phyloP scores from a whole-genome alignment of 306 rosid genomes.

The Castanea crenata region DNA sequence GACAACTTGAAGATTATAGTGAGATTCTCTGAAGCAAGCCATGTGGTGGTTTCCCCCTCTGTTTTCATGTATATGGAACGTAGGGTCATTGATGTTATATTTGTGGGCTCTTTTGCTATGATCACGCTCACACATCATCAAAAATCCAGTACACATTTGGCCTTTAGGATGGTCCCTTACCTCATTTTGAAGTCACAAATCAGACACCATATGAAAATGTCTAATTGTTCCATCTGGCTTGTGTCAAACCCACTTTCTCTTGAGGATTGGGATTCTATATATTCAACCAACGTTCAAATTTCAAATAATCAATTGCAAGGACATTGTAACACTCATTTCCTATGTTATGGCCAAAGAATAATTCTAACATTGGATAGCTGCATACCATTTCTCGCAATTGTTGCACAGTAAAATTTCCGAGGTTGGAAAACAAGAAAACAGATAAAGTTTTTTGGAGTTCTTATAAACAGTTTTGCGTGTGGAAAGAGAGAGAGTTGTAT shows the following conservation, averaged over 20 bases:
- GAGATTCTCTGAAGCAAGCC: constrained; percentile 17
- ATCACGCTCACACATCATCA: background rate
- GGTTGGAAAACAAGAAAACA: background rate
- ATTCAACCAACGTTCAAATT: background rate
- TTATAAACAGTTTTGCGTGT: no score
- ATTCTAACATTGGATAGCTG: no score
- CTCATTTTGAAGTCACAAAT: background rate
- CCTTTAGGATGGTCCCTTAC: no score
- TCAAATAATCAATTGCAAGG: background rate
- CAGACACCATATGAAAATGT: background rate
- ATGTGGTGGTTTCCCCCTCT: constrained; percentile 28
- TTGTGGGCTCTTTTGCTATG: background rate
- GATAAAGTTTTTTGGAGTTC: background rate
- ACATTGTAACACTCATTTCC: background rate
- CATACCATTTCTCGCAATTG: no score
- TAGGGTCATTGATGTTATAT: constrained; percentile 20
- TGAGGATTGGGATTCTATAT: background rate
- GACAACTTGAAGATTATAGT: constrained; percentile 1
- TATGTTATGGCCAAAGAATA: no score
- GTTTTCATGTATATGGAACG: constrained; percentile 12
- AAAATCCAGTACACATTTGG: background rate
- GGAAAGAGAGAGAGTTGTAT: background rate
- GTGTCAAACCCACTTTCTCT: background rate
- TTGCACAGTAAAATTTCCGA: background rate
- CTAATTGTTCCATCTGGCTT: background rate